Evolutionary conservation across 768 basidiomycete genomes (phyloP), one percentile per base, ranked within the genome.

Genomic region (Dentipellis sp.): DNA sequence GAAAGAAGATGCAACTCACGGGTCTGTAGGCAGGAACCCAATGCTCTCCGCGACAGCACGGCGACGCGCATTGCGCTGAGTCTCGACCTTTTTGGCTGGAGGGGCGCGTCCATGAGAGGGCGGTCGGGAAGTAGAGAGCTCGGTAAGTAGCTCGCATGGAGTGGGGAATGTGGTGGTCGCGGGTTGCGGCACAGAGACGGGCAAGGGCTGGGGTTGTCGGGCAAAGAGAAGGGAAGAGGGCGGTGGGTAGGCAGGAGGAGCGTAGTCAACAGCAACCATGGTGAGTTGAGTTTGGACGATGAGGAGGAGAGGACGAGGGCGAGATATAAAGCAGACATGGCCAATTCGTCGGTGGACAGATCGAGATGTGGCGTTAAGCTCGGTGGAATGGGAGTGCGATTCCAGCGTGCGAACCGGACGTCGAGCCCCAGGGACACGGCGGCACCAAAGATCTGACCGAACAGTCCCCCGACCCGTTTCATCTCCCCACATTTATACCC

Each of bases 1-100:
- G 42, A n/a, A 16, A 36, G 52, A 40, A 23, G 39, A 35, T 7
- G 48, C 35, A 0, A 72, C 81, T 55, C 62, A 84, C 84, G 81
- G 82, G 63, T 85, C 84, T 16, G 81, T 83, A 6, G 78, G 78
- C 0, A 71, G 62, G 58, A 85, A 82, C 0, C 81, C 81, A 19
- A 83, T 70, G 60, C 72, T 76, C 55, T 79, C 74, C 0, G 82
- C 77, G 54, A 82, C 74, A 3, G 72, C 76, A n/a, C 81, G 79
- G 54, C 81, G 78, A 50, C 80, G 77, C 1, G 78, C 75, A 65
- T 79, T 82, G 62, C 81, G 75, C 50, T 77, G 76, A 21, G 78
- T 75, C 61, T 83, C 81, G 6, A 56, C 58, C 37, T 59, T 60
- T 40, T n/a, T 39, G 55, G 53, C 17, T 54, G 52, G 34, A 49